phyloP scores from a whole-genome alignment of 305 asterid genomes.

The Euphrasia arctica region DNA sequence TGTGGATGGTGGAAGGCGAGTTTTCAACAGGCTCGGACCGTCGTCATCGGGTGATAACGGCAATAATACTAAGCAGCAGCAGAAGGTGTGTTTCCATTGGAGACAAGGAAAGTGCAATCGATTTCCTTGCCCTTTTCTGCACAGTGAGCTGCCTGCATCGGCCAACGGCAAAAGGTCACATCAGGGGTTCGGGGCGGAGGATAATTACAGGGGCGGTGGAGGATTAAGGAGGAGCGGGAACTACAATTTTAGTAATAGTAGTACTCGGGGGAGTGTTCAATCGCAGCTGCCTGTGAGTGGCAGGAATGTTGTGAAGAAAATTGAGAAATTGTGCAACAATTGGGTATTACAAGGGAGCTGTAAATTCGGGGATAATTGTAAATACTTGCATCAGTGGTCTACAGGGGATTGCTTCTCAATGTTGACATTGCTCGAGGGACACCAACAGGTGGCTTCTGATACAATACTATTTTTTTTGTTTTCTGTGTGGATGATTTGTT shows the following conservation, averaged over 20 bases:
- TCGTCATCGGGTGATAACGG: conserved; percentile 44
- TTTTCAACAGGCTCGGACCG: conserved; percentile 62
- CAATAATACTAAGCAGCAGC: conserved; percentile 38
- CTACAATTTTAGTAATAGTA: conserved; percentile 50
- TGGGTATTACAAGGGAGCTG: conserved; percentile 83
- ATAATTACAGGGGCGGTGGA: conserved; percentile 43
- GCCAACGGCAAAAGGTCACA: conserved; percentile 67
- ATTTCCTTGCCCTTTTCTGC: conserved; percentile 65
- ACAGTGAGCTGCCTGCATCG: conserved; percentile 57
- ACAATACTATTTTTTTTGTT: not conserved
- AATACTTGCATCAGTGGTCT: conserved; percentile 87
- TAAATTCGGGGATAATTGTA: conserved; percentile 72
- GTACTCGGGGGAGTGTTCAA: conserved; percentile 67
- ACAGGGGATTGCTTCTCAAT: conserved; percentile 69
- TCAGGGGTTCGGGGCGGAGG: conserved; percentile 64
- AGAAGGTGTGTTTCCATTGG: conserved; percentile 78
- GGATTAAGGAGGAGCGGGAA: conserved; percentile 72
- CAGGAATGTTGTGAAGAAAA: conserved; percentile 42
- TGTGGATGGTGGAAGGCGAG: conserved; percentile 67
- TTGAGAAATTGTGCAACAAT: conserved; percentile 57
- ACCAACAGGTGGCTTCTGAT: conserved; percentile 57
- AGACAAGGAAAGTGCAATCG: conserved; percentile 79
- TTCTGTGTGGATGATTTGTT: conserved; percentile 6
- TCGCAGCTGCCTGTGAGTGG: conserved; percentile 36
- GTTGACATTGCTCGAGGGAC: conserved; percentile 83